Percentiles rank a stretch among this genome's conserved stretches.
Evolutionary conservation across 179 eudicot genomes (phyloP).

Genomic region (Drosera spatulata): DNA sequence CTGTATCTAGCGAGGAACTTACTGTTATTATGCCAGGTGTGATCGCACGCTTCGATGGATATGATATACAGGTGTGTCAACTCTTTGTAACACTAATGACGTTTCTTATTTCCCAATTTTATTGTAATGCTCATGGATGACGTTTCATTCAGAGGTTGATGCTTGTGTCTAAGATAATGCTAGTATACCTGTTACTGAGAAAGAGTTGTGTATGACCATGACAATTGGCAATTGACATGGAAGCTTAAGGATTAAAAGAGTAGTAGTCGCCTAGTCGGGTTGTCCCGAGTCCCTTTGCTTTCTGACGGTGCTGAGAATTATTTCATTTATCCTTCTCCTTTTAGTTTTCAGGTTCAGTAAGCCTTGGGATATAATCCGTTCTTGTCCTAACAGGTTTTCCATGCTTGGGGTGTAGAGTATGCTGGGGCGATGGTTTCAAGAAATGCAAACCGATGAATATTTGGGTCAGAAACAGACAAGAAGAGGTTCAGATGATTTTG

Average conservation of each 20-base stretch:
- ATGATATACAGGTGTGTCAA: constrained; percentile 62
- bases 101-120: not conserved
- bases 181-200: no score
- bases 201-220: not conserved
- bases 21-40: constrained; percentile 73
- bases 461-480: constrained; percentile 39
- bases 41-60: constrained; percentile 86
- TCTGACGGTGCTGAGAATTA: not conserved
- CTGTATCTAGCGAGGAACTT: constrained; percentile 78
- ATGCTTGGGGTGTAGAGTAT: constrained; percentile 45
- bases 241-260: not conserved
- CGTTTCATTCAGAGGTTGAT: no score
- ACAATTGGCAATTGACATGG: not conserved
- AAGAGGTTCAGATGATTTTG: constrained; percentile 32
- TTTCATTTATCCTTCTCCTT: not conserved
- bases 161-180: no score
- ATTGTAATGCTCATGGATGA: no score
- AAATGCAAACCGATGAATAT: constrained; percentile 27
- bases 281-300: not conserved
- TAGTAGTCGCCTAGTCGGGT: not conserved
- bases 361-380: constrained; percentile 5
- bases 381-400: constrained; percentile 14
- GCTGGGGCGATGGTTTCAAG: constrained; percentile 66
- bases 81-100: not conserved
- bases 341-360: not conserved